Percentiles rank a stretch among this genome's conserved stretches.
Conservation (phyloP, 2,329 filamentous ascomycete genomes). For the Fusarium cicatricum region DNA sequence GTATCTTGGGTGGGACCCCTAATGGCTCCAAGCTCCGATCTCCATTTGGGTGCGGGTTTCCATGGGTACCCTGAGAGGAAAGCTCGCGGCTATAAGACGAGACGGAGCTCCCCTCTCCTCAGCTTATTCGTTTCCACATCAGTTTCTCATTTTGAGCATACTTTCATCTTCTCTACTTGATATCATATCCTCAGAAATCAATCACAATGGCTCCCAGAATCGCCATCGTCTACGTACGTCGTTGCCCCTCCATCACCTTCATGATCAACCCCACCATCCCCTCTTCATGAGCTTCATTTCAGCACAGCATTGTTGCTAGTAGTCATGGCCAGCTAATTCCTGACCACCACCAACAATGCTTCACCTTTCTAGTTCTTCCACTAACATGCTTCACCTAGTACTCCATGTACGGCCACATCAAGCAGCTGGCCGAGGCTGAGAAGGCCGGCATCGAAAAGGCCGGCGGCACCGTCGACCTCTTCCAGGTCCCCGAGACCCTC, state of each 20-base stretch:
- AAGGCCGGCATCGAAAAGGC: conserved; percentile 88
- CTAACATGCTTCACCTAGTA: conserved; percentile 64
- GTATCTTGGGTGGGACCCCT: conserved; percentile 3
- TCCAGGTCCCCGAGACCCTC: conserved; percentile 91
- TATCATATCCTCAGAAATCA: conserved; percentile 24
- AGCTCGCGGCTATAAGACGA: conserved; percentile 39
- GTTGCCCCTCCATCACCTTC: conserved; percentile 13
- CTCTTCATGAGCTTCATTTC: no score
- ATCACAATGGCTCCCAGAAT: conserved; percentile 85
- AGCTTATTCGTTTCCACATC: neutral
- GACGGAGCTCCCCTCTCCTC: conserved; percentile 18
- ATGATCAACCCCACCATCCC: neutral
- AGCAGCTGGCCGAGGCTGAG: conserved; percentile 85
- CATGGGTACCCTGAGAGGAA: conserved; percentile 9
- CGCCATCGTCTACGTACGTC: conserved; percentile 85
- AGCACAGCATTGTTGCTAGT: no score
- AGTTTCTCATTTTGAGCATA: neutral
- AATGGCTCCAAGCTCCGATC: neutral
- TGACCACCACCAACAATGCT: conserved; percentile 2
- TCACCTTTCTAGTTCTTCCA: neutral
- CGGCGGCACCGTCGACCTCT: conserved; percentile 83
- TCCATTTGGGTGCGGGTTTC: no score
- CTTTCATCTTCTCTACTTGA: conserved; percentile 15
- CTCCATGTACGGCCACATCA: conserved; percentile 93
- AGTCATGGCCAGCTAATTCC: no score